These are phyloP conservation scores for Fagus crenata DNA, from an alignment of 306 rosid genomes.

Conservation along the genomic window DNA sequence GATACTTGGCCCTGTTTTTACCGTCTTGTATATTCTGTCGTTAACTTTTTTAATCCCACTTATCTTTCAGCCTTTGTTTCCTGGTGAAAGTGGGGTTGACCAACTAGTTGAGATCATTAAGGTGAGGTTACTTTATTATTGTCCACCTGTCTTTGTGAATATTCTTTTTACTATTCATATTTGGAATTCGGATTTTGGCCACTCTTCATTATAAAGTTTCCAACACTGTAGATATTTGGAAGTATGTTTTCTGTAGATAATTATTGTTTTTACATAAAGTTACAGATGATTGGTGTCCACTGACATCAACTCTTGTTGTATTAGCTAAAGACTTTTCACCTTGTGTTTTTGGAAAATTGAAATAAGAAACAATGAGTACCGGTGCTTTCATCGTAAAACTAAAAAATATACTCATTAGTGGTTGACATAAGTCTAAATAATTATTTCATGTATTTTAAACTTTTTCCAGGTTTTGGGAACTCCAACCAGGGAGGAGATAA, in stretches of 20 bases:
- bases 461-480: slow-evolving; percentile 88
- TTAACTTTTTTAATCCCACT: slow-evolving; percentile 27
- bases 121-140: slow-evolving; percentile 43
- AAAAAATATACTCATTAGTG: background rate
- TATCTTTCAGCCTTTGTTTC: slow-evolving; percentile 88
- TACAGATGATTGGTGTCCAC: background rate
- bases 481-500: slow-evolving; percentile 98
- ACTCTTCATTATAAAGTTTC: background rate
- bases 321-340: background rate
- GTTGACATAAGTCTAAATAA: background rate
- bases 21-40: background rate
- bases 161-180: background rate
- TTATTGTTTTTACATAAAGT: background rate
- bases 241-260: background rate
- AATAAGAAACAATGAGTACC: background rate
- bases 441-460: background rate
- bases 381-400: background rate
- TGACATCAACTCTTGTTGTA: background rate
- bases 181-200: background rate
- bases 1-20: slow-evolving; percentile 6
- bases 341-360: background rate
- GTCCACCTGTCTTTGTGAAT: background rate
- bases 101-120: slow-evolving; percentile 98
- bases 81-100: slow-evolving; percentile 99
- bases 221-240: background rate